Conservation (phyloP, 768 basidiomycete genomes). For the Russula virescens region DNA sequence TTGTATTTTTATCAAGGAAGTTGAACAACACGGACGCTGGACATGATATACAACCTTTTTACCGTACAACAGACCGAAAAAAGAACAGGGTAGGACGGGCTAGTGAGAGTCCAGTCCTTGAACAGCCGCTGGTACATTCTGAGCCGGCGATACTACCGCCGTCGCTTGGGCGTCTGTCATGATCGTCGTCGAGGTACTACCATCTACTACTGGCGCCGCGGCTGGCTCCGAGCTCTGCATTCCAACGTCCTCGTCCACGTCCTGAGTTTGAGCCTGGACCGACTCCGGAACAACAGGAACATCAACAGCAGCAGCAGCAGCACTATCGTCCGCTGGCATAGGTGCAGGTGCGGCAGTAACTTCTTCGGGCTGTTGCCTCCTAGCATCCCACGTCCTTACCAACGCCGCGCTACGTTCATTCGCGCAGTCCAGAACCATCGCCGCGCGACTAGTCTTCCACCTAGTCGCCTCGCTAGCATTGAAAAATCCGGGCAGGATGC, state of each 20-base stretch:
- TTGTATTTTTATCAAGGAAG: no score
- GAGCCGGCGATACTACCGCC: not conserved
- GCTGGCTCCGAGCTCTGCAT: not conserved
- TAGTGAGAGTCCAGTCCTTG: not conserved
- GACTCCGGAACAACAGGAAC: not conserved
- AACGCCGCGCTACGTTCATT: slow-evolving; percentile 41
- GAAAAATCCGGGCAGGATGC: slow-evolving; percentile 56
- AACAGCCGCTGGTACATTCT: not conserved
- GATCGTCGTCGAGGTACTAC: not conserved
- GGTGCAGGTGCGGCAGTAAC: not conserved
- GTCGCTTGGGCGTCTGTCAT: not conserved
- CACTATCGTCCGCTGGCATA: not conserved
- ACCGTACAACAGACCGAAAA: not conserved
- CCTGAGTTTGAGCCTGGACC: not conserved
- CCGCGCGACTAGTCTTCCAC: slow-evolving; percentile 46
- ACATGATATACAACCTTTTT: not conserved
- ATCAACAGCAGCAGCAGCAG: not conserved
- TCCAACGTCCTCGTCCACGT: not conserved
- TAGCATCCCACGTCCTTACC: slow-evolving; percentile 34
- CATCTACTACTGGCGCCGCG: not conserved
- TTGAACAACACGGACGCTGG: not conserved
- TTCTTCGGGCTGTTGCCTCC: slow-evolving; percentile 29
- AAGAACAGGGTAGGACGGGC: not conserved
- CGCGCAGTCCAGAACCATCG: slow-evolving; percentile 63
- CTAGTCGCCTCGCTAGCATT: slow-evolving; percentile 65